Base-by-base conservation (phyloP, 169 alveolate species). In the Plasmodium relictum region DNA sequence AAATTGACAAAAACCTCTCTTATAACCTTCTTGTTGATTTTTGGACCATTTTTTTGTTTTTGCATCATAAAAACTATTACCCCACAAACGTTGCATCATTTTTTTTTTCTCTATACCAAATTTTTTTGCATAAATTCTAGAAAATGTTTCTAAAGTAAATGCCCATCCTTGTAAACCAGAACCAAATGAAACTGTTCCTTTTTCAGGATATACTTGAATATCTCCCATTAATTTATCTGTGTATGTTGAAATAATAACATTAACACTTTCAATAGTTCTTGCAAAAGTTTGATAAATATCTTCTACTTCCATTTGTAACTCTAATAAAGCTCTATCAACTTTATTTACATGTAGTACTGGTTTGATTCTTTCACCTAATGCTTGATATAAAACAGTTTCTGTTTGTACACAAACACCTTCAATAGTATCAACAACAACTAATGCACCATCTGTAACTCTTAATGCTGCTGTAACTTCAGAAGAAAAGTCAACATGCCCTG, bases 401-500 rank as follows among this genome's bases (percentile, higher is more conserved):
- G 99, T 98, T 93, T 98, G 99, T 58, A 99, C 99, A 93, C 99
- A 98, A 66, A 98, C 99, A 65, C 99, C 99, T 93, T 99, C 99
- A 58, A 99, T 98, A 65, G 98, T 96, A 95, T 99, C 99, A 31
- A 98, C 99, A 90, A 99, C 99, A 68, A 99, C 99, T 83, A 98
- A 96, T 39, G 99, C 99, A 90, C 99, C 99, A 92, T 98, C 99
- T 41, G 99, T 99, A 71, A 99, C 99, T 94, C 99, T 98, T 69
- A 98, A 97, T 41, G 99, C 99, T 31, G 99, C 99, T 7, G 99
- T 98, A 61, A 98, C 99, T 94, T 99, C 99, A 9, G 99, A 98
- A 26, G 99, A 97, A 98, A 99, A 99, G 95, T 99, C 99, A 73
- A 99, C 99, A 96, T 99, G 99, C 41, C 99, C 99, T 56, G 99